Base-by-base conservation (phyloP, 371 early-diverging fungal genomes). In the Syncephalastrum contaminatum region DNA sequence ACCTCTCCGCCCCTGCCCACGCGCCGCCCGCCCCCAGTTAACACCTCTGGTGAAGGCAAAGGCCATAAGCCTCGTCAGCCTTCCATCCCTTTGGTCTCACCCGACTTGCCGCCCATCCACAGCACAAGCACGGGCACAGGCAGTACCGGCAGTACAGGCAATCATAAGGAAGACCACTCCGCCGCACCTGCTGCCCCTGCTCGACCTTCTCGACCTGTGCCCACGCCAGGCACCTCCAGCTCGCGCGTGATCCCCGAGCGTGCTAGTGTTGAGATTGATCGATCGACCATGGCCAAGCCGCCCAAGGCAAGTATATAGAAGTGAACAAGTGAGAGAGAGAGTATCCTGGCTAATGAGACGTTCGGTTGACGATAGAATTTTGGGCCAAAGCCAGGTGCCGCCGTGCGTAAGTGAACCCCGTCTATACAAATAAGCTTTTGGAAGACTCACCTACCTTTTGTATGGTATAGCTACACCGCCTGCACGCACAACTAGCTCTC, bases 101-200 rank as follows among this genome's bases (percentile, higher is more conserved):
- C 78, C n/a, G 78, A 77, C 55, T 56, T 77, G 40, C 78, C 78
- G 18, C 78, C 75, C 22, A 48, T 68, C 21, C 67, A 13, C 42
- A 54, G 20, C 42, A 27, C 13, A 44, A 52, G 18, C 39, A 52
- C 4, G 45, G 56, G n/a, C 27, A 50, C 25, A 25, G 25, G 25
- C 14, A 5, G 25, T 5, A 4, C 25, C 2, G 25, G 25, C 36
- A 30, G 36, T 10, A 30, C 36, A 30, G 36, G 36, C 10, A 2
- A 12, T 2, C 0, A 0, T 5, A 30, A 30, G 36, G 25, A 56
- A 16, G 53, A 56, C 18, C 43, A 39, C 20, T 13, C 53, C 13
- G 44, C 30, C 39, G 27, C 46, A 30, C 63, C 63, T 27, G 51
- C 48, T 13, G 50, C 47, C 16, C 69, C 69, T 48, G 54, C 56